Percentiles rank a stretch among this genome's conserved stretches.
These are phyloP conservation scores for Thraustochytrium sp. DNA, from an alignment of 352 stramenopile genomes.

Conservation along the genomic window DNA sequence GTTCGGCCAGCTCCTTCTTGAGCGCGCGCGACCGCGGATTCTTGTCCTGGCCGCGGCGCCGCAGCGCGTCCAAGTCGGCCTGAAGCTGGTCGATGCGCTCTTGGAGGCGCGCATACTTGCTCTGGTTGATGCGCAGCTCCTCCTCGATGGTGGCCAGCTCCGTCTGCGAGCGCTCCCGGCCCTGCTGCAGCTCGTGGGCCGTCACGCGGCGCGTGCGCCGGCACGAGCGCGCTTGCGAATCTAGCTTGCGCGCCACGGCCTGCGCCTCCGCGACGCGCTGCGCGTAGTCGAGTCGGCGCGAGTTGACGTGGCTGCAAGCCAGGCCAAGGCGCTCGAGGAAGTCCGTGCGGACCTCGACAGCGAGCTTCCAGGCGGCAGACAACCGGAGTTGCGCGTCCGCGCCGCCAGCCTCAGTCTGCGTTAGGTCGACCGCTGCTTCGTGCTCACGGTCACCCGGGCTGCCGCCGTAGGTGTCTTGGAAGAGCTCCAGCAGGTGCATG, in stretches of 20 bases:
- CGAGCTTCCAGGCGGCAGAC: neutral
- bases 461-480: neutral
- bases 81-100: neutral
- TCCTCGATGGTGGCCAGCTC: neutral
- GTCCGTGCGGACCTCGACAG: neutral
- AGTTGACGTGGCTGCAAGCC: neutral
- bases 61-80: neutral
- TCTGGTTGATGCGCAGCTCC: neutral
- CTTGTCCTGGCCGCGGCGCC: neutral
- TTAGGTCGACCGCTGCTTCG: neutral
- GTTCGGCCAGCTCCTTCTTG: neutral
- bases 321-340: neutral
- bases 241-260: neutral
- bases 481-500: neutral
- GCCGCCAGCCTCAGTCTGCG: neutral
- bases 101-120: neutral
- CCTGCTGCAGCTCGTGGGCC: neutral
- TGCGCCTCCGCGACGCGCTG: neutral
- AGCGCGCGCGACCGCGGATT: neutral
- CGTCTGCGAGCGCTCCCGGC: neutral
- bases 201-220: neutral
- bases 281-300: neutral
- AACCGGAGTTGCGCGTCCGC: neutral
- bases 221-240: neutral
- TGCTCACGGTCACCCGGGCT: neutral